Conservation (phyloP, 371 early-diverging fungal genomes). For the Dinochytrium kinnereticum region DNA sequence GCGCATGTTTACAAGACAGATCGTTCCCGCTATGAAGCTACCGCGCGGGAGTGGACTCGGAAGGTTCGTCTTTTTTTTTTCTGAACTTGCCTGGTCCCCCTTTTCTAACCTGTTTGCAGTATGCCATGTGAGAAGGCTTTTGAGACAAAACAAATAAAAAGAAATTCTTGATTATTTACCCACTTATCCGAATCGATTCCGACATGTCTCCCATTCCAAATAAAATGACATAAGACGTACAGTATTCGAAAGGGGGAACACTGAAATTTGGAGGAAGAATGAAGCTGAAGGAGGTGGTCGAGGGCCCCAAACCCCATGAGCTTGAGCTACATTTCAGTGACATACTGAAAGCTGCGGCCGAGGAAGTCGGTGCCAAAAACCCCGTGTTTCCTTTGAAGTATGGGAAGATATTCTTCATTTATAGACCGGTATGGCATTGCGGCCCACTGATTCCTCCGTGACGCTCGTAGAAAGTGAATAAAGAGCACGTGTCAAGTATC, state of each 20-base stretch:
- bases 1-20: slow-evolving; percentile 97
- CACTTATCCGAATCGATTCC: too few species aligned
- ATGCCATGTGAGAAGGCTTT: neutral
- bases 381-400: neutral
- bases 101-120: neutral
- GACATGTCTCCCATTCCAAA: too few species aligned
- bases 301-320: too few species aligned
- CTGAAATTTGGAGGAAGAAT: too few species aligned
- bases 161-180: too few species aligned
- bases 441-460: neutral
- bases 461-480: neutral
- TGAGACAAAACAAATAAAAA: neutral
- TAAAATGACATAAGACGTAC: too few species aligned
- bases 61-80: slow-evolving; percentile 59
- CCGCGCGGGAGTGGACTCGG: slow-evolving; percentile 93
- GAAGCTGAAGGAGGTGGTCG: too few species aligned
- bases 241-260: too few species aligned
- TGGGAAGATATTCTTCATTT: neutral
- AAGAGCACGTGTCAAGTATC: neutral
- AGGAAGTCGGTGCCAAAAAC: neutral
- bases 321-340: neutral
- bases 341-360: neutral
- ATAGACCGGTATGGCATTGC: neutral
- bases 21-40: slow-evolving; percentile 82
- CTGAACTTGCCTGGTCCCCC: neutral